These are phyloP conservation scores for Datura wrightii DNA, from an alignment of 257 asterid genomes.

Conservation along the genomic window DNA sequence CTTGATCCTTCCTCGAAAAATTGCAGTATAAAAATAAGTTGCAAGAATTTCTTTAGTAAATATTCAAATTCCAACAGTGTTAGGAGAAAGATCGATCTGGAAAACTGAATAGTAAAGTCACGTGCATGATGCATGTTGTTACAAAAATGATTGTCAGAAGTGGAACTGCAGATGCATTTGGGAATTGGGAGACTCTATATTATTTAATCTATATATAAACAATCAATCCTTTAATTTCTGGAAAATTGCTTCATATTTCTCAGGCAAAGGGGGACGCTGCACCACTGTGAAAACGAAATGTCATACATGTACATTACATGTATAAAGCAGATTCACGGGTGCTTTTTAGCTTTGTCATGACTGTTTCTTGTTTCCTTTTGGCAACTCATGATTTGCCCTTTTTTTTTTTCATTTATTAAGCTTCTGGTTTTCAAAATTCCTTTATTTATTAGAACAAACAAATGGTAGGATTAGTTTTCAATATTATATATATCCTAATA, in stretches of 20 bases:
- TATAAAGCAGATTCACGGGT: conserved; percentile 24
- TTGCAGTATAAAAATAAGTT: neutral
- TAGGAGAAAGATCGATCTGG: neutral
- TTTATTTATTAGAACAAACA: neutral
- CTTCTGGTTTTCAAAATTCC: neutral
- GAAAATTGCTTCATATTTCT: neutral
- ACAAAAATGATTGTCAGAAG: conserved; percentile 10
- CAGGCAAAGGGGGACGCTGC: neutral
- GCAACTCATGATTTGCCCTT: neutral
- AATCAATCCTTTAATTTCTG: neutral
- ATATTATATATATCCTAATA: too few species aligned
- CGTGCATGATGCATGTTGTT: neutral
- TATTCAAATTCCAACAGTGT: neutral
- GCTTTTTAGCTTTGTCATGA: neutral
- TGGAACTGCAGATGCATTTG: too few species aligned
- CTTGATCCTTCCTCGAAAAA: neutral
- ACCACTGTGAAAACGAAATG: neutral
- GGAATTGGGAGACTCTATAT: neutral
- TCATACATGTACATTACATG: neutral
- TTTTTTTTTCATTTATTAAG: neutral
- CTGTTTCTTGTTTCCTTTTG: neutral
- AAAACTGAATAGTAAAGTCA: neutral
- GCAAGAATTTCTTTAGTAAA: neutral
- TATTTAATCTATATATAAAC: neutral
- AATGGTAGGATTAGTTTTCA: neutral